Evolutionary conservation across 257 asterid species (phyloP).

Genomic region (Cruciata laevipes): DNA sequence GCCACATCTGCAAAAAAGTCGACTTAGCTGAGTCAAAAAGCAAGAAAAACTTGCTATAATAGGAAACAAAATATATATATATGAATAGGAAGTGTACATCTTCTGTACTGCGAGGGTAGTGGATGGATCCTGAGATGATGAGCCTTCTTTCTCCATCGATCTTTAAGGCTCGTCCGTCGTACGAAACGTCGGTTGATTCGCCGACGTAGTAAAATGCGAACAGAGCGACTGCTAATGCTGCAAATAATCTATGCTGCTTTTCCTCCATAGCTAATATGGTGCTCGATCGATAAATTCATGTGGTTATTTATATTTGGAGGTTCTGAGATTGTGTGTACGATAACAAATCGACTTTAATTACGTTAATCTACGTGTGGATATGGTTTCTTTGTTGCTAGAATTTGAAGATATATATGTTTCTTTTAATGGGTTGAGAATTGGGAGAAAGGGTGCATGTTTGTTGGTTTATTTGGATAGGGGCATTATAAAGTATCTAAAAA

Average conservation of each 20-base stretch:
- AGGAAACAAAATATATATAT: background rate
- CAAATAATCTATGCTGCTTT: constrained; percentile 6
- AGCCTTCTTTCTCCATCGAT: background rate
- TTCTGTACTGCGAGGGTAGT: constrained; percentile 5
- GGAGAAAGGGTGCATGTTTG: background rate
- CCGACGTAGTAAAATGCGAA: background rate
- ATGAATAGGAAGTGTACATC: background rate
- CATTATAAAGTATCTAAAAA: background rate
- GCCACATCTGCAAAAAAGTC: constrained; percentile 37
- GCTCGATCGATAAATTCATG: background rate
- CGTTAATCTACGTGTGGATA: background rate
- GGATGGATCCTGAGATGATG: constrained; percentile 6
- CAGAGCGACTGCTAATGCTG: background rate
- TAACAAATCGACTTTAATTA: background rate
- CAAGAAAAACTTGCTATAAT: background rate
- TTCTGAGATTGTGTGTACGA: background rate
- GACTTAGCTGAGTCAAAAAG: background rate
- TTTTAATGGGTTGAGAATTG: background rate
- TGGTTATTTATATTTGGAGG: background rate
- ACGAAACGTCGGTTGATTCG: background rate
- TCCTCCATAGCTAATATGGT: background rate
- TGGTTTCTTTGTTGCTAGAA: background rate
- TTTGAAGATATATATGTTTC: background rate
- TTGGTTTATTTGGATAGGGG: background rate
- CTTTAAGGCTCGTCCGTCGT: background rate